A percentile compares a stretch with the other conserved stretches of the same genome.
phyloP scores from a whole-genome alignment of 176 grass and related monocot species.

The Lolium multiflorum region DNA sequence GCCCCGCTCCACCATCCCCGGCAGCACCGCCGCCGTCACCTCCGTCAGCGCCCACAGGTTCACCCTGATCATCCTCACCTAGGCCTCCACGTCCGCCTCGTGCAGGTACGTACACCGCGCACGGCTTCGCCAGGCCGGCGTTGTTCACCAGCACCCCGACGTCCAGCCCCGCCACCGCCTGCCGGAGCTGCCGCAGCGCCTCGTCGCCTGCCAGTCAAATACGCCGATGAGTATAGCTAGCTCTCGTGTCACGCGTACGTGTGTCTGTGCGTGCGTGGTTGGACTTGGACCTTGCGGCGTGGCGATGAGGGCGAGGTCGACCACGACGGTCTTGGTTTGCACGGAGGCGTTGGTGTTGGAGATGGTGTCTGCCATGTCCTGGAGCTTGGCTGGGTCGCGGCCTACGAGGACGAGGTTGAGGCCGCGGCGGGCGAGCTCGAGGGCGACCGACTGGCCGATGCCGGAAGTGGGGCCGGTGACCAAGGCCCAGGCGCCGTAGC shows the following conservation, averaged over 20 bases:
- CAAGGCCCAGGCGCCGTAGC: neutral
- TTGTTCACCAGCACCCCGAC: neutral
- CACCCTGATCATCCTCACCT: neutral
- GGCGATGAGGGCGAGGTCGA: neutral
- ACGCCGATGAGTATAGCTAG: neutral
- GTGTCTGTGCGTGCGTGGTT: too few relatives aligned
- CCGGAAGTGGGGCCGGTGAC: neutral
- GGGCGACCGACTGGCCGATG: neutral
- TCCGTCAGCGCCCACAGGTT: neutral
- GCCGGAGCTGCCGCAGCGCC: neutral
- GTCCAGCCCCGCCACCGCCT: neutral
- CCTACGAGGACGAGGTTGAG: neutral
- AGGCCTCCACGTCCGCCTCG: neutral
- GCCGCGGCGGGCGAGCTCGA: neutral
- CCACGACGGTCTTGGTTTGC: neutral
- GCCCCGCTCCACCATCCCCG: neutral
- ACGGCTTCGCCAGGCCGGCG: neutral
- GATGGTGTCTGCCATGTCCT: neutral
- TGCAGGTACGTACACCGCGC: neutral
- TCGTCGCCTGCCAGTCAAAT: neutral
- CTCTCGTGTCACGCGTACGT: too few relatives aligned
- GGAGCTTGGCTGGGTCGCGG: neutral
- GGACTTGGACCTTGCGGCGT: neutral
- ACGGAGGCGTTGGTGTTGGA: neutral
- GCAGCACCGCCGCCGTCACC: neutral